Conservation (phyloP, 306 rosid genomes). For the Mucuna pruriens region DNA sequence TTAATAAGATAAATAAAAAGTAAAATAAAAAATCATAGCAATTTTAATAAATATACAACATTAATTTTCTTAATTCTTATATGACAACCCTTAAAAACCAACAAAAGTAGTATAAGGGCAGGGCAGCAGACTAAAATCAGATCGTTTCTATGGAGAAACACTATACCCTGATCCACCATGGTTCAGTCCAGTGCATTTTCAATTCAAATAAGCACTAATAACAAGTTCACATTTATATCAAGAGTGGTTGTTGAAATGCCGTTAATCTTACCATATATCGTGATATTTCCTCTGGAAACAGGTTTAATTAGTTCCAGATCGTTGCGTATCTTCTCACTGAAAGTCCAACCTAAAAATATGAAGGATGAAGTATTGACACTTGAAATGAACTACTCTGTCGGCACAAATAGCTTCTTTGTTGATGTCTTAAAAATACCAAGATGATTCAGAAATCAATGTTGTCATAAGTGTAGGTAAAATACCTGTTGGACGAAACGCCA, state of each 20-base stretch:
- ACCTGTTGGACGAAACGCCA: slow-evolving; percentile 71
- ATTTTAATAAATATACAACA: background rate
- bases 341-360: slow-evolving; percentile 57
- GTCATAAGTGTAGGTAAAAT: slow-evolving; percentile 12
- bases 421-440: slow-evolving; percentile 6
- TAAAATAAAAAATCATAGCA: background rate
- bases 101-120: background rate
- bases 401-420: background rate
- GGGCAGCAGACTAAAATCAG: slow-evolving; percentile 6
- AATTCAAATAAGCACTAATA: background rate
- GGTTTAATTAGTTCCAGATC: slow-evolving; percentile 59
- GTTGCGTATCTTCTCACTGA: slow-evolving; percentile 52
- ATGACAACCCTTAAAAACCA: background rate
- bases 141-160: background rate
- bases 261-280: slow-evolving; percentile 53
- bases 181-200: background rate
- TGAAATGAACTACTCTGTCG: background rate
- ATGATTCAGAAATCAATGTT: slow-evolving; percentile 12
- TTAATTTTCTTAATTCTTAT: background rate
- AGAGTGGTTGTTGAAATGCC: slow-evolving; percentile 29
- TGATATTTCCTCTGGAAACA: slow-evolving; percentile 53
- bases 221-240: slow-evolving; percentile 31
- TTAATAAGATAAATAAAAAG: background rate
- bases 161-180: background rate
- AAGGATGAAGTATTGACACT: background rate